A percentile compares a stretch with the other conserved stretches of the same genome.
Evolutionary conservation across 73 alveolate genomes (phyloP).

Genomic region (Symbiodinium natans): DNA sequence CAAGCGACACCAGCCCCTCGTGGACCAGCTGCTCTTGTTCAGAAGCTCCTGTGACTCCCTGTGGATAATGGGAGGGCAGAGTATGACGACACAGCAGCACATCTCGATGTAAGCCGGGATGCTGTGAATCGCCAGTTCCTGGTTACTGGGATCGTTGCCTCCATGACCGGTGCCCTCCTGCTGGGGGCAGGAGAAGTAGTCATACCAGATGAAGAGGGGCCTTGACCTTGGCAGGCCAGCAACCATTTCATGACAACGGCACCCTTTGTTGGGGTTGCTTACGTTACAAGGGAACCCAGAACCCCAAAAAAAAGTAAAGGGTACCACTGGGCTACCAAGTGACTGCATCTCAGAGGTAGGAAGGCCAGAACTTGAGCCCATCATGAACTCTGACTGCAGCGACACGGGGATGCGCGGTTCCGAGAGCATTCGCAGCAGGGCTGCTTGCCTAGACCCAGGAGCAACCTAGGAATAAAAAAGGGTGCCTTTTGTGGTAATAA

Average conservation of each 20-base stretch:
- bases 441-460: no score
- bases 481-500: no score
- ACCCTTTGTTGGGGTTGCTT: no score
- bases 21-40: background rate
- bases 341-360: background rate
- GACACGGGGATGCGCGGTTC: background rate
- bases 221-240: no score
- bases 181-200: background rate
- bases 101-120: background rate
- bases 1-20: background rate
- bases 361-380: background rate
- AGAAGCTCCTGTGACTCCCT: background rate
- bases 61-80: background rate
- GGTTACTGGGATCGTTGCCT: background rate
- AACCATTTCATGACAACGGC: no score
- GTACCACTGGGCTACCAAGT: no score
- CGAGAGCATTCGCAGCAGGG: background rate
- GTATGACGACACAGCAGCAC: background rate
- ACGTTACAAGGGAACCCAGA: no score
- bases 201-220: background rate
- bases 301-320: no score
- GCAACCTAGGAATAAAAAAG: no score
- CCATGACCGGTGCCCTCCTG: background rate
- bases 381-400: background rate
- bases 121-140: background rate